Evolutionary conservation across 352 stramenopile genomes (phyloP).

Genomic region (Phytopythium vexans): DNA sequence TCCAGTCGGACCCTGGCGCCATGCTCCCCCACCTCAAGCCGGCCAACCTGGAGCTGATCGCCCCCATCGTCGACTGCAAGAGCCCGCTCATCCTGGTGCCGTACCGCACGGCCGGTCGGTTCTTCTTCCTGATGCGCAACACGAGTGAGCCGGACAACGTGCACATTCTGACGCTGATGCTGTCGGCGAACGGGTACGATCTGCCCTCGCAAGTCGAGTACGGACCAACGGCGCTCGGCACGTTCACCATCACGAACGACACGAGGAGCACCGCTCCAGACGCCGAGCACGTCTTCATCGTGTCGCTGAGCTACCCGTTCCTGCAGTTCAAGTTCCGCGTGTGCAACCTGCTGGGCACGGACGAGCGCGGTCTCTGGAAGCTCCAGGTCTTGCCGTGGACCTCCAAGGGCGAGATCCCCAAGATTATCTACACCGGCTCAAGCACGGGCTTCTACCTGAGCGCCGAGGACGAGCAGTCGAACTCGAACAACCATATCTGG

Average conservation of each 20-base stretch:
- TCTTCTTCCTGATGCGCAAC: constrained; percentile 15
- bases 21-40: constrained; percentile 21
- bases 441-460: constrained; percentile 38
- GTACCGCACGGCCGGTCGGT: constrained; percentile 7
- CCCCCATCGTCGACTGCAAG: constrained; percentile 37
- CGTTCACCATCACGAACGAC: constrained; percentile 13
- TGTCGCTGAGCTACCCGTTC: constrained; percentile 29
- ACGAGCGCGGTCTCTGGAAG: constrained; percentile 19
- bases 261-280: constrained; percentile 1
- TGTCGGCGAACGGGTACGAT: constrained; percentile 7
- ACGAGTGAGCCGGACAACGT: constrained; percentile 10
- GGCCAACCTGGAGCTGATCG: constrained; percentile 24
- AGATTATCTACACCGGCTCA: constrained; percentile 16
- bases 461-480: constrained; percentile 36
- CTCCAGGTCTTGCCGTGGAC: constrained; percentile 22
- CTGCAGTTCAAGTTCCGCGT: constrained; percentile 1
- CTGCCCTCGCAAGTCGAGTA: constrained; percentile 6
- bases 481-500: constrained; percentile 36
- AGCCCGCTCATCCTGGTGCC: constrained; percentile 1
- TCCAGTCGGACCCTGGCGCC: constrained; percentile 15
- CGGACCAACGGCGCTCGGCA: constrained; percentile 1
- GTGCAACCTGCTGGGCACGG: background rate
- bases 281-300: constrained; percentile 5
- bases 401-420: constrained; percentile 4
- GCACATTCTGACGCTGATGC: constrained; percentile 9